Base-by-base conservation (phyloP, 768 basidiomycete species). In the Suillus occidentalis region DNA sequence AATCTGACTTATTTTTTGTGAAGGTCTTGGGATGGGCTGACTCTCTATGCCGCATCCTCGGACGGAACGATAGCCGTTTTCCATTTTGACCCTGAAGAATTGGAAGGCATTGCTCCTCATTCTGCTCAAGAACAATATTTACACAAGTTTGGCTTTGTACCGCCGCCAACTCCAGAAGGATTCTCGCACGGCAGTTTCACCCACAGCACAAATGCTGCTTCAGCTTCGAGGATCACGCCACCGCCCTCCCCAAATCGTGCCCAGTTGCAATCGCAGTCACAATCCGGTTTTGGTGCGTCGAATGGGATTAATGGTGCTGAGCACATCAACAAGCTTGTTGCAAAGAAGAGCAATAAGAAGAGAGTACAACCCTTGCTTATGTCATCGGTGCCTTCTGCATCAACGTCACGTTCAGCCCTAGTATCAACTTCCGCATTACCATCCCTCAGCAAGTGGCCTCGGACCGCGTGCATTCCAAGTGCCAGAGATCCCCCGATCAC, bases 11-110 rank as follows among this genome's bases (percentile, higher is more conserved):
- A 55, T 73, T 60, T 65, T 65, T 66, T 36, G 42, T 42, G 31
- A 68, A 97, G 95, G 95, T 95, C 95, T 10, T 87, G 86, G 76
- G 96, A 99, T 72, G 97, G 97, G 10, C 82, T 92, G 53, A 92
- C 92, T 2, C 84, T 99, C 0, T 99, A 97, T 70, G 95, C 95
- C 0, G 94, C 92, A 65, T 97, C 96, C 1, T 97, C 95, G 0
- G 97, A 99, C 73, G 97, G 97, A 2, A 95, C 95, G 0, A 87
- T 99, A 62, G 94, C 89, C 1, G 94, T 90, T 2, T 92, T 97
- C 77, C 83, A 85, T 68, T 99, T 99, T 70, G 89, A 91, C 49
- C 73, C 86, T 2, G 85, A 88, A 39, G 94, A 94, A 75, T 79
- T 93, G 3, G 91, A 92, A 72, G 93, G 93, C 40, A 89, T 94